Base-by-base conservation (phyloP, 2,329 filamentous ascomycete species). In the Harringtonia aguacate region DNA sequence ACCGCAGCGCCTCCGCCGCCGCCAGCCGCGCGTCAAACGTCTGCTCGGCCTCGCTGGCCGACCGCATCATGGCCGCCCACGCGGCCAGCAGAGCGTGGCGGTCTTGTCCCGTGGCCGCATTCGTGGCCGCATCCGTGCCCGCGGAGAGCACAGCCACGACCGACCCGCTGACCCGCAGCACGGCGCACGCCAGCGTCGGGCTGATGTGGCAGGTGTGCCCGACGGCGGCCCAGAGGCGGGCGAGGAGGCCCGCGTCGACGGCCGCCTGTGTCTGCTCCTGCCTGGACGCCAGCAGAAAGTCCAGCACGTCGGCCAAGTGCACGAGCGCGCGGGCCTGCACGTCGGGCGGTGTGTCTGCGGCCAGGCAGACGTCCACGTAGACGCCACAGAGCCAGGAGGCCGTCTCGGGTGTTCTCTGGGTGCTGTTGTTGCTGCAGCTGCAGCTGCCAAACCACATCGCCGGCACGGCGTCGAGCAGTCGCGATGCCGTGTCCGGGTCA, bases 21-120 rank as follows among this genome's bases (percentile, higher is more conserved):
- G 81, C 75, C 53, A 76, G 67, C 40, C 83, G 76, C 0, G 72
- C 77, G 55, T 84, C 77, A 47, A 83, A 84, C 17, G 75, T 72
- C 75, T 81, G 48, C 12, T 71, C 66, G 33, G 70, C 69, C 14
- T 61, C 53, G 9, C 69, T 65, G 9, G 70, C 70, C 28, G 67
- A 63, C 17, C 64, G 61, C 53, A 78, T 64, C 60, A 75, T 68
- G 15, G 53, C 48, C 4, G 71, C 73, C 73, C 75, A 78, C 8
- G 54, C 48, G 3, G 52, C 52, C 4, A 64, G 46, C n/a, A n/a
- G n/a, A n/a, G n/a, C n/a, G n/a, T n/a, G n/a, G n/a, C n/a, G n/a
- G n/a, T n/a, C n/a, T n/a, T n/a, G n/a, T n/a, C 1, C 34, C 34
- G 2, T 43, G 12, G n/a, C 22, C 21, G 28, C 17, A 6, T 5